Evolutionary conservation across 768 basidiomycete species (phyloP), one percentile per base, ranked within the genome.

Genomic region (Kwoniella botswanensis): DNA sequence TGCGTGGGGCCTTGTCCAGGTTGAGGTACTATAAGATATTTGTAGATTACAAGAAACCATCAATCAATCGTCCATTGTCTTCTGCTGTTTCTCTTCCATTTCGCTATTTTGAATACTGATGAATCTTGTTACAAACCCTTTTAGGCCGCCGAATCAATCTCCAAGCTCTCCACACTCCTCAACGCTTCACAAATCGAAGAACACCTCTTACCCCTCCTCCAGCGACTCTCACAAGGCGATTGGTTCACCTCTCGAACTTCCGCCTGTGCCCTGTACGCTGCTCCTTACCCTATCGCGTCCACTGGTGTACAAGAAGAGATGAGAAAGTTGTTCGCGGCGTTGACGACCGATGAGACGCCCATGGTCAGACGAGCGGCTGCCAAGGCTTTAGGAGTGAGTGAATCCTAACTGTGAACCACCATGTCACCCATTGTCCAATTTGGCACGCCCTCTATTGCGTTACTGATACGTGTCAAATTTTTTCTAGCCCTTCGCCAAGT

Each of bases 241-340:
- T 99, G 97, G 97, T 98, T 98, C 86, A 98, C 97, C 13, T 95
- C 94, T 5, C 89, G 97, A 68, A 97, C 94, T 52, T 98, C 96
- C 24, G 92, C 96, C 50, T 94, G 94, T 70, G 93, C 96, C 10
- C 88, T 99, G 21, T 98, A 92, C 84, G 88, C 94, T 17, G 90
- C 94, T 13, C 92, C 93, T 43, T 99, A 98, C 82, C 86, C 89
- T 41, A 78, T 74, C 62, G 83, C 85, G 0, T 60, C 75, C 4
- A 56, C 71, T 15, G 67, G 75, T 12, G 73, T 76, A 0, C 91
- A 91, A 81, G 92, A 91, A 22, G 96, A 98, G 52, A 85, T 98
- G 76, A 88, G 95, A 72, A 92, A 91, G 83, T 88, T 90, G 63
- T 99, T 93, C 77, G 87, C 89, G 10, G 87, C 88, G 42, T 88